phyloP scores from a whole-genome alignment of 169 alveolate genomes.

The Plasmodium reichenowi region DNA sequence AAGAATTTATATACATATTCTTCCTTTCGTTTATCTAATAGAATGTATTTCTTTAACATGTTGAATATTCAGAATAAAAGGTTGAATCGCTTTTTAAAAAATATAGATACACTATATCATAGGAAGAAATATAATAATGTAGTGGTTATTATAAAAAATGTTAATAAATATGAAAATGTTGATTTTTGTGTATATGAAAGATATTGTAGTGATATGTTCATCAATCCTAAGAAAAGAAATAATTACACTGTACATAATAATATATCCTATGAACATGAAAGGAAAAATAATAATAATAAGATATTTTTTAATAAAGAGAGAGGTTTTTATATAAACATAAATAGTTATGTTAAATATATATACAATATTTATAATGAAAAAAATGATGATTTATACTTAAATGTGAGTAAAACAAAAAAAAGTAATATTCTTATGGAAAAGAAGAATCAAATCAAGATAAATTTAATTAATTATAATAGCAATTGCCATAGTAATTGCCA shows the following conservation, averaged over 20 bases:
- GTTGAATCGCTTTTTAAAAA: constrained; percentile 19
- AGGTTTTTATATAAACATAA: constrained; percentile 11
- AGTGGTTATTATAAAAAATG: constrained; percentile 1
- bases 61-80: constrained; percentile 29
- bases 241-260: background rate
- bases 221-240: background rate
- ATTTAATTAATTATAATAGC: too few relatives aligned
- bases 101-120: background rate
- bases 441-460: too few relatives aligned
- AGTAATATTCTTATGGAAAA: too few relatives aligned
- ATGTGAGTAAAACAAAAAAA: too few relatives aligned
- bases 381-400: too few relatives aligned
- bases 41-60: background rate
- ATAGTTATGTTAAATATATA: constrained; percentile 13
- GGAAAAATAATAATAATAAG: background rate
- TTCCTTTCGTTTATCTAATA: background rate
- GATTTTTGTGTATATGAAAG: background rate
- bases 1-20: background rate
- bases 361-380: too few relatives aligned
- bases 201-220: background rate
- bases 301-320: constrained; percentile 4
- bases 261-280: background rate
- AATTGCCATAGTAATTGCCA: too few relatives aligned
- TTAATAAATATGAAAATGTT: background rate
- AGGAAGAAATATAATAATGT: background rate